Percentiles rank a stretch among this genome's conserved stretches.
phyloP scores from a whole-genome alignment of 2,329 filamentous ascomycete species.

The Paracorniculantispora psalliotae region DNA sequence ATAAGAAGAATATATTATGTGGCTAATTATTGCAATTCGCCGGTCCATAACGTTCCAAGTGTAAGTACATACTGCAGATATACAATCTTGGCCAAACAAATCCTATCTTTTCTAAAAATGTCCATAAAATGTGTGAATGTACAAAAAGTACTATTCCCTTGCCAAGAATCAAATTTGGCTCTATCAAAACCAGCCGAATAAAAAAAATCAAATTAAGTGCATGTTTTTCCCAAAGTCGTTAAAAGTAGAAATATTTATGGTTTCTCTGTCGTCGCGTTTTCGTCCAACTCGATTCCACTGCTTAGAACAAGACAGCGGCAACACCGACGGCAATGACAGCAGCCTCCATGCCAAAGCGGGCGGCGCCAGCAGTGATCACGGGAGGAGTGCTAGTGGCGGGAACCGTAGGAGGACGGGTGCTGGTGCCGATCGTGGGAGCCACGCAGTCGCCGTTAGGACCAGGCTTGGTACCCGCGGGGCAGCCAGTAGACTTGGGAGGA shows the following conservation, averaged over 20 bases:
- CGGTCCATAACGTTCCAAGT: slow-evolving; percentile 2
- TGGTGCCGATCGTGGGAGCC: slow-evolving; percentile 17
- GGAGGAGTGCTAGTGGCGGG: slow-evolving; percentile 18
- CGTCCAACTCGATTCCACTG: neutral
- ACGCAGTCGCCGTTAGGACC: neutral
- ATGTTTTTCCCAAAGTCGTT: neutral
- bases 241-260: neutral
- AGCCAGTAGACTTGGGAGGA: too few species aligned
- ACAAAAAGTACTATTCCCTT: neutral
- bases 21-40: slow-evolving; percentile 1
- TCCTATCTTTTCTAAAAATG: neutral
- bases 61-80: slow-evolving; percentile 4
- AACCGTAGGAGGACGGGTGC: slow-evolving; percentile 4
- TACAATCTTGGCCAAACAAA: neutral
- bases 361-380: slow-evolving; percentile 27
- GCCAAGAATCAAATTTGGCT: neutral
- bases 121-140: neutral
- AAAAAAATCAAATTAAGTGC: neutral
- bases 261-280: neutral
- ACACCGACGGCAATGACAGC: slow-evolving; percentile 28
- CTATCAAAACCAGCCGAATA: slow-evolving; percentile 1
- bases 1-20: slow-evolving; percentile 7
- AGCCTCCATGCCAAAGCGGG: slow-evolving; percentile 25
- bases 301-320: slow-evolving; percentile 30
- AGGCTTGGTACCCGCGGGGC: too few species aligned